phyloP scores from a whole-genome alignment of 2,329 filamentous ascomycete species.

The Pseudocercospora fijiensis region DNA sequence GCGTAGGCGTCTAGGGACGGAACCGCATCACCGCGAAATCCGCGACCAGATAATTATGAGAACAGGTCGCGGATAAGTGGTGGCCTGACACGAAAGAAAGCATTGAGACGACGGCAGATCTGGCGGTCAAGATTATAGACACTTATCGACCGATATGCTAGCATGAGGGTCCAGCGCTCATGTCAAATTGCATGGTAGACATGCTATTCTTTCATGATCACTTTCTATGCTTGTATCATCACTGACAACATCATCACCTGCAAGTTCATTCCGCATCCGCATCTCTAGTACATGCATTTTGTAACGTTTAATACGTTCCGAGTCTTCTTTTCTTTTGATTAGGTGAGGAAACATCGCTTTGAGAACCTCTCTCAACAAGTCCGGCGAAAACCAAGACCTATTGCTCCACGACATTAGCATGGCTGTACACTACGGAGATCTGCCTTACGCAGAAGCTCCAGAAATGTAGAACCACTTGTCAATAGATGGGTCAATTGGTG shows the following conservation, averaged over 20 bases:
- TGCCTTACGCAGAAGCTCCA: slow-evolving; percentile 63
- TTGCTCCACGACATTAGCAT: slow-evolving; percentile 7
- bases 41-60: background rate
- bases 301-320: background rate
- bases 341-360: background rate
- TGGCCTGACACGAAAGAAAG: background rate
- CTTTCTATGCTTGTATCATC: slow-evolving; percentile 6
- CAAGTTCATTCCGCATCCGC: background rate
- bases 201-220: background rate
- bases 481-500: slow-evolving; percentile 90
- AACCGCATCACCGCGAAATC: background rate
- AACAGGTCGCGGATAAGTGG: background rate
- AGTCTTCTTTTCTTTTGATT: background rate
- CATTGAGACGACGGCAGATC: background rate
- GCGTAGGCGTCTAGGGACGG: background rate
- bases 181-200: background rate
- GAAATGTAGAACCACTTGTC: slow-evolving; percentile 99
- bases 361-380: background rate
- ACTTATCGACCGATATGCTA: slow-evolving; percentile 7
- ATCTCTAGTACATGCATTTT: slow-evolving; percentile 1
- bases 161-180: slow-evolving; percentile 1
- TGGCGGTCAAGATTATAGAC: slow-evolving; percentile 5
- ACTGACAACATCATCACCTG: background rate
- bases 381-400: background rate
- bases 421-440: slow-evolving; percentile 9